A percentile compares a stretch with the other conserved stretches of the same genome.
These are phyloP conservation scores for Picochlorum sp. DNA, from an alignment of 139 green algal species.

Conservation along the genomic window DNA sequence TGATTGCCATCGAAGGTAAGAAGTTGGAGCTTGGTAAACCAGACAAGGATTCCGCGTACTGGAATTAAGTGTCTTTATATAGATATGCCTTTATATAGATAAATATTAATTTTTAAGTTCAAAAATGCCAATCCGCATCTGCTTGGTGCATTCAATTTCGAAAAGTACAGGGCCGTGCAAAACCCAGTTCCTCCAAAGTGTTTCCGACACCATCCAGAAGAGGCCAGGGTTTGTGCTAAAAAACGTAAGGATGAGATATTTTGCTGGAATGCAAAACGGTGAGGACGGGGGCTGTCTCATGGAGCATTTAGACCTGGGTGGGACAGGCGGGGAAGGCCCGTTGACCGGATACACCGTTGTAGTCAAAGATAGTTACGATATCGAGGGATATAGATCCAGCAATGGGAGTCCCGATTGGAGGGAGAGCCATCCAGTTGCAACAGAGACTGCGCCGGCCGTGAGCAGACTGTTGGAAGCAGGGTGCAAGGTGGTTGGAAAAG, in stretches of 20 bases:
- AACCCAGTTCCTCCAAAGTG: neutral
- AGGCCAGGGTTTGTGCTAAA: too few species aligned
- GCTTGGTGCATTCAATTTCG: too few species aligned
- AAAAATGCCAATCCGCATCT: too few species aligned
- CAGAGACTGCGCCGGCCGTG: constrained; percentile 49
- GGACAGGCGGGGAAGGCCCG: neutral
- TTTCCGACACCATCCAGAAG: too few species aligned
- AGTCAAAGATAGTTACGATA: constrained; percentile 43
- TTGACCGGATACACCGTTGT: constrained; percentile 18
- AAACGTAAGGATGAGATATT: too few species aligned
- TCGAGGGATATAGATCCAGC: constrained; percentile 6
- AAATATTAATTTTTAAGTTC: too few species aligned
- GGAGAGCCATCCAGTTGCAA: constrained; percentile 46
- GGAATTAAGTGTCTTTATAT: constrained; percentile 54
- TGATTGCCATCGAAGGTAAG: constrained; percentile 79
- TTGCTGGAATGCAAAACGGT: too few species aligned
- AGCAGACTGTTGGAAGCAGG: constrained; percentile 65
- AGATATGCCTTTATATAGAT: too few species aligned
- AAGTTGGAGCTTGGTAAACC: constrained; percentile 64
- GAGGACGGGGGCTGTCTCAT: neutral
- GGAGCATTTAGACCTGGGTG: neutral
- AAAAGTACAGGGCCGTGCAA: too few species aligned
- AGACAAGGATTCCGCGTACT: constrained; percentile 75
- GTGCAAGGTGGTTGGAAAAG: constrained; percentile 61
- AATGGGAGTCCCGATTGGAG: constrained; percentile 59